phyloP scores from a whole-genome alignment of 495 filamentous ascomycete species.

The Entonaema liquescens region DNA sequence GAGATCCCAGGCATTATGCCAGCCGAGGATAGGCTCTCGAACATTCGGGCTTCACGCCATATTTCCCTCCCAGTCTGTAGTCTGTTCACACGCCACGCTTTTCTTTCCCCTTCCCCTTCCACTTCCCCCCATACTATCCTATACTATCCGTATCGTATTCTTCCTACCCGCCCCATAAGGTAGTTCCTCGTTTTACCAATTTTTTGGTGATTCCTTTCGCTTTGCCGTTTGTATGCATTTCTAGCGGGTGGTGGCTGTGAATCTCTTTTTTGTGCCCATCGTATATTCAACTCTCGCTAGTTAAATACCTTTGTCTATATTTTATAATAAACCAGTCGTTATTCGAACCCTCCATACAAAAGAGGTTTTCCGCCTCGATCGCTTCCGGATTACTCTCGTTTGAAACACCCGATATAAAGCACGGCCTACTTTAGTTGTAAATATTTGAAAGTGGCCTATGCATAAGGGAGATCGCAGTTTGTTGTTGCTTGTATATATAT shows the following conservation, averaged over 20 bases:
- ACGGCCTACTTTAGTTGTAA: slow-evolving; percentile 29
- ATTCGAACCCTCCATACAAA: slow-evolving; percentile 34
- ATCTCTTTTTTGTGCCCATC: slow-evolving; percentile 28
- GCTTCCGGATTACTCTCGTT: slow-evolving; percentile 24
- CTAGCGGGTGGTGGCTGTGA: slow-evolving; percentile 27
- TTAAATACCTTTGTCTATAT: slow-evolving; percentile 32
- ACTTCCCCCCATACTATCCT: slow-evolving; percentile 17
- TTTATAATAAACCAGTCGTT: slow-evolving; percentile 33
- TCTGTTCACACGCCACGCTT: slow-evolving; percentile 15
- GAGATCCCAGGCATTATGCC: slow-evolving; percentile 1
- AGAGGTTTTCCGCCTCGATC: slow-evolving; percentile 30
- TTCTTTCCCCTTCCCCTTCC: slow-evolving; percentile 19
- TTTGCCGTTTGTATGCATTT: slow-evolving; percentile 24
- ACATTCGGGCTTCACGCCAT: slow-evolving; percentile 31
- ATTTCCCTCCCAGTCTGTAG: slow-evolving; percentile 1
- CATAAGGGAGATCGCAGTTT: slow-evolving; percentile 15
- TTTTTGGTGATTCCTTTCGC: slow-evolving; percentile 33
- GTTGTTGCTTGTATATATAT: slow-evolving; percentile 30
- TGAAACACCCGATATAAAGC: slow-evolving; percentile 35
- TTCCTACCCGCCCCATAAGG: background rate
- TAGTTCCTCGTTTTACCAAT: slow-evolving; percentile 23
- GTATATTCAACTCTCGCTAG: slow-evolving; percentile 2
- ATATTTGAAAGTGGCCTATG: slow-evolving; percentile 22
- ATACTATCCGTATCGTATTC: too few species aligned
- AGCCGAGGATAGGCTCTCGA: slow-evolving; percentile 13